A percentile compares a stretch with the other conserved stretches of the same genome.
Evolutionary conservation across 2,329 filamentous ascomycete genomes (phyloP).

Genomic region (Lasiodiplodia sp.): DNA sequence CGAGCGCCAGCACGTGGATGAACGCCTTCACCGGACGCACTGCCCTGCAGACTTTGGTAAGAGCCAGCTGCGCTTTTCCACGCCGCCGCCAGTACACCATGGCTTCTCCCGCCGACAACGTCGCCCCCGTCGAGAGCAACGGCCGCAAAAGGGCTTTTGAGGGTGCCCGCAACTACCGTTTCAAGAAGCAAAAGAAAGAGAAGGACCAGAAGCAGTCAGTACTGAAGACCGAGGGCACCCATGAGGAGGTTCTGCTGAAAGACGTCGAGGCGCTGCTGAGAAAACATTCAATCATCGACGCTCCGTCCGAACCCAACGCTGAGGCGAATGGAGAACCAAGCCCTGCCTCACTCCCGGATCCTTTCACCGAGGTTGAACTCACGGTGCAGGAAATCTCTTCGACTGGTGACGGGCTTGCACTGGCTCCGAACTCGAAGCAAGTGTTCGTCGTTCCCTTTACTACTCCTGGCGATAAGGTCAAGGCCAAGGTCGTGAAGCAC

Average conservation of each 20-base stretch:
- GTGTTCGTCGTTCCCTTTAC: slow-evolving; percentile 90
- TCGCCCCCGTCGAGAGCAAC: slow-evolving; percentile 42
- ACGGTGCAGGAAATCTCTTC: slow-evolving; percentile 85
- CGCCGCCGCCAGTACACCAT: slow-evolving; percentile 37
- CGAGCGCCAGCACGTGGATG: slow-evolving; percentile 7
- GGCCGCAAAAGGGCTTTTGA: slow-evolving; percentile 44
- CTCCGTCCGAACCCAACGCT: slow-evolving; percentile 31
- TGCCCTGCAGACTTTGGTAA: slow-evolving; percentile 3
- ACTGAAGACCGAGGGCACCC: slow-evolving; percentile 52
- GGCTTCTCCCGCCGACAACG: slow-evolving; percentile 43
- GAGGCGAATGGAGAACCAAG: slow-evolving; percentile 15
- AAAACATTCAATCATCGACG: slow-evolving; percentile 37
- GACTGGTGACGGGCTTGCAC: slow-evolving; percentile 87
- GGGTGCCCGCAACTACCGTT: slow-evolving; percentile 46
- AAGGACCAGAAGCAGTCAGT: slow-evolving; percentile 45
- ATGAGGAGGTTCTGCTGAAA: slow-evolving; percentile 57
- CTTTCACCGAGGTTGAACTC: slow-evolving; percentile 67
- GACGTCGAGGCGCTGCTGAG: slow-evolving; percentile 55
- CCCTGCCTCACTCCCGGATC: slow-evolving; percentile 26
- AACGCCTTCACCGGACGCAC: slow-evolving; percentile 17
- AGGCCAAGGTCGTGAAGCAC: slow-evolving; percentile 80
- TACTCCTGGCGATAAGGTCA: slow-evolving; percentile 81
- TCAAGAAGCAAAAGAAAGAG: slow-evolving; percentile 55
- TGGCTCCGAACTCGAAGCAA: slow-evolving; percentile 69
- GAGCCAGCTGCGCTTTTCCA: neutral